Conservation (phyloP, 306 rosid genomes). For the Castanospermum australe region DNA sequence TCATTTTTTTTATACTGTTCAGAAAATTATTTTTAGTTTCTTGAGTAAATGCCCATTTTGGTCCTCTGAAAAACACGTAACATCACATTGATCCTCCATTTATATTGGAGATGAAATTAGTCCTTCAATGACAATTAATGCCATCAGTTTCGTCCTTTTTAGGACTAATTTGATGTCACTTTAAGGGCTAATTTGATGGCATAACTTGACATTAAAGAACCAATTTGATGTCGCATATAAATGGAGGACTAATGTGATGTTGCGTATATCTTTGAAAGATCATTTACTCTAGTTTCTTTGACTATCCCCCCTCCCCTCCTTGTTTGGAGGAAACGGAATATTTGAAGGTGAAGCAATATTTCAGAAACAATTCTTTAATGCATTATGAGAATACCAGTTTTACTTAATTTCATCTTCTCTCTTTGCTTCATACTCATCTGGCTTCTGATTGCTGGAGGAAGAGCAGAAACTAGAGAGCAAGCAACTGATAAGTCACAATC, state of each 20-base stretch:
- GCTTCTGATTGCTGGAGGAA: constrained; percentile 63
- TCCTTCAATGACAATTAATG: too few species aligned
- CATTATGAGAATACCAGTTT: constrained; percentile 53
- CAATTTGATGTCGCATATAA: too few species aligned
- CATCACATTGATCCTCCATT: too few species aligned
- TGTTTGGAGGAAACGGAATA: not conserved
- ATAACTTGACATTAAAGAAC: too few species aligned
- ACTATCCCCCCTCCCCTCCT: not conserved
- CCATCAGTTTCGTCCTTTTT: too few species aligned
- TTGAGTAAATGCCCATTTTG: too few species aligned
- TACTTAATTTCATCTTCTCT: constrained; percentile 33
- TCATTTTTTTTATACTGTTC: not conserved
- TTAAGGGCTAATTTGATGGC: too few species aligned
- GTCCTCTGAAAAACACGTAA: too few species aligned
- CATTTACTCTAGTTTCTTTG: not conserved
- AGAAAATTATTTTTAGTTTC: not conserved
- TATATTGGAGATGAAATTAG: too few species aligned
- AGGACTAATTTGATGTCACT: too few species aligned
- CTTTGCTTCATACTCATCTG: constrained; percentile 59
- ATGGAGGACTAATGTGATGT: too few species aligned
- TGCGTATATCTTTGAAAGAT: too few species aligned
- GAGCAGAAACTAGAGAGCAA: constrained; percentile 59
- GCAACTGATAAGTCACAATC: constrained; percentile 54
- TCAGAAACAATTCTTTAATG: constrained; percentile 9
- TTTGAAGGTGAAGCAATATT: not conserved